These are phyloP conservation scores for Microdochium trichocladiopsis DNA, from an alignment of 2,329 filamentous ascomycete genomes.

Conservation along the genomic window DNA sequence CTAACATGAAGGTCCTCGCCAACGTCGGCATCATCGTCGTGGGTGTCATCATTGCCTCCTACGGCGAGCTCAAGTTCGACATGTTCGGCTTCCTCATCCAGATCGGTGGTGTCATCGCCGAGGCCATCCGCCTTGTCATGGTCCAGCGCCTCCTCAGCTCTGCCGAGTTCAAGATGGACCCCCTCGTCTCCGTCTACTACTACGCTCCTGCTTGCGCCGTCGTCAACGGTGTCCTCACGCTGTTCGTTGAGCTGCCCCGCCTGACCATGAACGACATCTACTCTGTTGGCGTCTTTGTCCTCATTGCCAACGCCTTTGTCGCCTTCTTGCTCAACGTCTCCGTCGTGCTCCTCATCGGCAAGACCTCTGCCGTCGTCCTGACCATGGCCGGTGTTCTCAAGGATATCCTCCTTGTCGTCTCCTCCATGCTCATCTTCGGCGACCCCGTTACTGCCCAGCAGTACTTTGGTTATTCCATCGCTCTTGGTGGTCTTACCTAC, in stretches of 20 bases:
- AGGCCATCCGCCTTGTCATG: constrained; percentile 78
- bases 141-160: constrained; percentile 74
- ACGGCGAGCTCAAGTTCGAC: constrained; percentile 64
- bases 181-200: constrained; percentile 82
- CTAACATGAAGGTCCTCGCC: constrained; percentile 33
- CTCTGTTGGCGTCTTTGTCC: constrained; percentile 54
- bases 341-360: constrained; percentile 83
- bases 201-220: constrained; percentile 78
- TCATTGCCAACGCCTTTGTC: constrained; percentile 68
- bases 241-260: constrained; percentile 59
- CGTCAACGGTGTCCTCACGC: constrained; percentile 68
- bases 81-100: constrained; percentile 62
- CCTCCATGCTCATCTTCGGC: constrained; percentile 72
- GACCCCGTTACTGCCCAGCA: constrained; percentile 66
- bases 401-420: constrained; percentile 73
- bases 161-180: constrained; percentile 78
- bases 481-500: constrained; percentile 42
- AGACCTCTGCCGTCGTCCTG: constrained; percentile 79
- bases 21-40: constrained; percentile 45
- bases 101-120: constrained; percentile 68
- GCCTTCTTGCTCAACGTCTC: constrained; percentile 78
- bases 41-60: constrained; percentile 44
- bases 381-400: constrained; percentile 83
- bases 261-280: constrained; percentile 60
- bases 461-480: constrained; percentile 70